Conservation (phyloP, 306 rosid species). For the Prunus mume region DNA sequence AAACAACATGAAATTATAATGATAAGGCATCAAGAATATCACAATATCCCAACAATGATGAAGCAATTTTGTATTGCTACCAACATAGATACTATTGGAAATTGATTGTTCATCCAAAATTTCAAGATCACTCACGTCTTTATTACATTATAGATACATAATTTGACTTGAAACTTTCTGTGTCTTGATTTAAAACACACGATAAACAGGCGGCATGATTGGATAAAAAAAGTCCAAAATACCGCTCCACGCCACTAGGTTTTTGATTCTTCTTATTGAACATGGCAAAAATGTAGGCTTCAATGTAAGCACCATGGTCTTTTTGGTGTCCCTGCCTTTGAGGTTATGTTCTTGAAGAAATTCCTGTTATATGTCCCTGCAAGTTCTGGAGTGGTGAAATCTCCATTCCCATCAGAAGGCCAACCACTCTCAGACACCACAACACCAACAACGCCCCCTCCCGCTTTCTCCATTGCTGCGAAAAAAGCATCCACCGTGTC, state of each 20-base stretch:
- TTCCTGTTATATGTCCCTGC: slow-evolving; percentile 29
- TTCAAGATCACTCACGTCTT: too few relatives aligned
- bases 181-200: slow-evolving; percentile 3
- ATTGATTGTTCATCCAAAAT: too few relatives aligned
- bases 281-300: slow-evolving; percentile 34
- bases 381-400: slow-evolving; percentile 6
- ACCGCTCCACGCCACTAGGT: slow-evolving; percentile 21
- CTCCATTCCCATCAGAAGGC: slow-evolving; percentile 35
- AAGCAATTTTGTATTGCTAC: too few relatives aligned
- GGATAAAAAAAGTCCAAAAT: slow-evolving; percentile 36
- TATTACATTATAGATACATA: too few relatives aligned
- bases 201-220: slow-evolving; percentile 30
- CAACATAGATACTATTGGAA: too few relatives aligned
- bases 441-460: background rate
- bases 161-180: too few relatives aligned
- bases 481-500: slow-evolving; percentile 36
- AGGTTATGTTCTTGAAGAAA: slow-evolving; percentile 4
- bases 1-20: too few relatives aligned
- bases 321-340: slow-evolving; percentile 31
- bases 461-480: slow-evolving; percentile 23
- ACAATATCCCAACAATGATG: too few relatives aligned
- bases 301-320: slow-evolving; percentile 18
- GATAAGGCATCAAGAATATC: too few relatives aligned
- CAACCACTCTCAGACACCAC: slow-evolving; percentile 40
- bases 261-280: slow-evolving; percentile 38